Conservation (phyloP, 768 basidiomycete genomes). For the Lactarius quietus region DNA sequence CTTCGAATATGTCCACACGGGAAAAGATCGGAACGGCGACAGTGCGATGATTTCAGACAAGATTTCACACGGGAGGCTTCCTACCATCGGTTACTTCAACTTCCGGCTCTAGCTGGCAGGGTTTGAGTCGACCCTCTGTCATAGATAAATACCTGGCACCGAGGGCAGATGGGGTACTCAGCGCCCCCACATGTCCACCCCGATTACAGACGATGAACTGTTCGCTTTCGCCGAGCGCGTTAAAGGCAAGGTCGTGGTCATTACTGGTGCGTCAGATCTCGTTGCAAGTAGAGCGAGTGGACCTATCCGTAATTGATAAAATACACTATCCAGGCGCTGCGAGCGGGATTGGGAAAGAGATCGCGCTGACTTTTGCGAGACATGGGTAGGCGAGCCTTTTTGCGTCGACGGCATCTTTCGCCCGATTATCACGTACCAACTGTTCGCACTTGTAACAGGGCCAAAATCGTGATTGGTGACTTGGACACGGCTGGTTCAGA, state of each 20-base stretch:
- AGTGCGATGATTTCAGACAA: not conserved
- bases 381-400: conserved; percentile 38
- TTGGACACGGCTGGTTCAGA: conserved; percentile 40
- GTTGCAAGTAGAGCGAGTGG: not conserved
- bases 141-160: not conserved
- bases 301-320: not conserved
- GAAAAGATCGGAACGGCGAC: not conserved
- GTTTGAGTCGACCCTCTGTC: not conserved
- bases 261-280: conserved; percentile 12
- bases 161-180: not conserved
- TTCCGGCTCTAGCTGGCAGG: not conserved
- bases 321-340: conserved; percentile 16
- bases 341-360: conserved; percentile 48
- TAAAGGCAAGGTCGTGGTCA: conserved; percentile 19
- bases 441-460: conserved; percentile 29
- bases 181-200: conserved; percentile 1
- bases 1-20: not conserved
- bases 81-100: not conserved
- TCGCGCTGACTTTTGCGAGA: conserved; percentile 49
- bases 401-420: not conserved
- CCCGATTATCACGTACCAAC: not conserved
- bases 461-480: conserved; percentile 53
- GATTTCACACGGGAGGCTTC: not conserved
- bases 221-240: conserved; percentile 11
- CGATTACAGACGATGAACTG: conserved; percentile 16